These are phyloP conservation scores for Aspergillus sp. DNA, from an alignment of 2,329 filamentous ascomycete species.

Conservation along the genomic window DNA sequence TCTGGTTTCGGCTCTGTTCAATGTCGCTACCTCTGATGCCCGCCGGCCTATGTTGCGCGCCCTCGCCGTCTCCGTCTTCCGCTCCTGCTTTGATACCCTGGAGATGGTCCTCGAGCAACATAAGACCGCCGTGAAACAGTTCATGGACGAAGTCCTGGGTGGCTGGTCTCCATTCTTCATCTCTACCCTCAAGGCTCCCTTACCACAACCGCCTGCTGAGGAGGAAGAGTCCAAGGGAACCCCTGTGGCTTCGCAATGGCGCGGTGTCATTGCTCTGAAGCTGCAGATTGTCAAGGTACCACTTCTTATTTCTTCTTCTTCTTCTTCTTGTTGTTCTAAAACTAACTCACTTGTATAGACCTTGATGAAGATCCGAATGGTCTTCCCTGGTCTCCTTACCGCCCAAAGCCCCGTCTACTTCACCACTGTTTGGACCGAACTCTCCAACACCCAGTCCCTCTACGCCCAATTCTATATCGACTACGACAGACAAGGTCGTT, in stretches of 20 bases:
- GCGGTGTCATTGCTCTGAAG: constrained; percentile 77
- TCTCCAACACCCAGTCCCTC: constrained; percentile 60
- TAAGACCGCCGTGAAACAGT: constrained; percentile 72
- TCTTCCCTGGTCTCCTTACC: constrained; percentile 74
- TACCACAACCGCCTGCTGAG: constrained; percentile 54
- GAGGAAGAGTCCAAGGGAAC: constrained; percentile 51
- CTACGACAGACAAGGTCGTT: constrained; percentile 72
- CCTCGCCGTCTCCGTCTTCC: constrained; percentile 81
- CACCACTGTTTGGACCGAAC: constrained; percentile 79
- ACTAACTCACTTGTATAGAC: constrained; percentile 45
- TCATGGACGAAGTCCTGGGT: constrained; percentile 75
- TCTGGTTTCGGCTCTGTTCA: constrained; percentile 74
- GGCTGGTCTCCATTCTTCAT: constrained; percentile 89
- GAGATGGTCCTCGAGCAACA: constrained; percentile 96
- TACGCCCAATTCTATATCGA: constrained; percentile 82
- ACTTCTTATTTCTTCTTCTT: not conserved
- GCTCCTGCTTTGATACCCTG: constrained; percentile 85
- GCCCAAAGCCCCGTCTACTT: constrained; percentile 79
- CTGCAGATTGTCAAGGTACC: constrained; percentile 75
- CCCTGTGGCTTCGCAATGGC: constrained; percentile 58
- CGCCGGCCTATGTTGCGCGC: constrained; percentile 71
- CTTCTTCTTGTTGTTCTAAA: constrained; percentile 1
- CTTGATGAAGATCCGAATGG: constrained; percentile 74
- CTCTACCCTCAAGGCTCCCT: constrained; percentile 61
- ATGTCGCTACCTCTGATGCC: constrained; percentile 67